phyloP scores from a whole-genome alignment of 768 basidiomycete species.

The Phlebiopsis flavidoalba region DNA sequence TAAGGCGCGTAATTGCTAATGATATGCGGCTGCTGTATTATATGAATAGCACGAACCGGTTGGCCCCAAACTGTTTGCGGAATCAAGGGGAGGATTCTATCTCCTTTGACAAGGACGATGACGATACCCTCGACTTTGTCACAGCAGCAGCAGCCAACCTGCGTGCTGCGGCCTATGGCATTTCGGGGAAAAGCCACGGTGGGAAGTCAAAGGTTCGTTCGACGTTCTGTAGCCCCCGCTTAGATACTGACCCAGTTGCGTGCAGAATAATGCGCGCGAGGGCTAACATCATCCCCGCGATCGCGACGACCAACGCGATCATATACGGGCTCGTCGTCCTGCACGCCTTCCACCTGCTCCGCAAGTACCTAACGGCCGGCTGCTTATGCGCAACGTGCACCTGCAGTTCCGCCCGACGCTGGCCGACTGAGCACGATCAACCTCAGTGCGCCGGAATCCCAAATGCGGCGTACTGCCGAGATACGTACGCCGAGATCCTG shows the following conservation, averaged over 20 bases:
- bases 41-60: constrained; percentile 61
- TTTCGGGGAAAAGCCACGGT: constrained; percentile 84
- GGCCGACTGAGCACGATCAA: constrained; percentile 69
- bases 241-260: neutral
- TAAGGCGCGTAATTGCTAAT: neutral
- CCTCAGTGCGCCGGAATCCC: constrained; percentile 65
- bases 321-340: constrained; percentile 93
- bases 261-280: constrained; percentile 95
- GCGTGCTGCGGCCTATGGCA: constrained; percentile 86
- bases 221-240: neutral
- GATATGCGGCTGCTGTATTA: neutral
- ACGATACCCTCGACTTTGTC: constrained; percentile 95
- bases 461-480: constrained; percentile 82
- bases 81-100: constrained; percentile 69
- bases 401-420: constrained; percentile 72
- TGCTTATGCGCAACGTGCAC: constrained; percentile 80
- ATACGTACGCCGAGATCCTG: constrained; percentile 68
- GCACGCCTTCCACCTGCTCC: constrained; percentile 83
- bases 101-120: constrained; percentile 96
- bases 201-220: constrained; percentile 88
- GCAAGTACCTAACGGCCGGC: constrained; percentile 48
- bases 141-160: constrained; percentile 86
- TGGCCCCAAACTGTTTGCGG: constrained; percentile 64
- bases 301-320: constrained; percentile 98
- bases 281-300: constrained; percentile 99